phyloP scores from a whole-genome alignment of 441 rosid genomes.

The Corymbia calophylla region DNA sequence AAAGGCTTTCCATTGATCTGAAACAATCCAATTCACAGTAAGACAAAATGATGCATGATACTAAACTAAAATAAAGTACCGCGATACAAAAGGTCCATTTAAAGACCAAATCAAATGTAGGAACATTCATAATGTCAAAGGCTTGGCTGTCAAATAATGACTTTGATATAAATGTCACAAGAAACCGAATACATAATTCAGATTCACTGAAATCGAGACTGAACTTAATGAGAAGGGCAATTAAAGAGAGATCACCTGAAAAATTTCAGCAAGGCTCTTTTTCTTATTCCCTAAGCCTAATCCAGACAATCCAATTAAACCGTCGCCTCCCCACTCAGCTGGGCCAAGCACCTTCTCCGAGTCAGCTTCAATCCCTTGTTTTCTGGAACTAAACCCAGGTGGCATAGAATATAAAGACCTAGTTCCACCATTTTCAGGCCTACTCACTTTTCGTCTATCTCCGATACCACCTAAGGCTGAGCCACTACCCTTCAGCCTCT shows the following conservation, averaged over 20 bases:
- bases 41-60: not conserved
- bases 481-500: constrained; percentile 68
- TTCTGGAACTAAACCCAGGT: constrained; percentile 79
- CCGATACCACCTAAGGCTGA: constrained; percentile 71
- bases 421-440: constrained; percentile 32
- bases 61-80: not conserved
- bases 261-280: constrained; percentile 76
- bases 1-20: not conserved
- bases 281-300: constrained; percentile 70
- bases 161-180: not conserved
- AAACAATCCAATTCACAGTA: not conserved
- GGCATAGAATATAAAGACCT: constrained; percentile 71
- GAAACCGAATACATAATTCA: not conserved
- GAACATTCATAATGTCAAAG: not conserved
- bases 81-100: not conserved
- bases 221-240: not conserved
- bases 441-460: constrained; percentile 62
- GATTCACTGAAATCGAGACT: not conserved
- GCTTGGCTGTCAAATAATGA: not conserved
- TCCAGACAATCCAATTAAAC: constrained; percentile 79
- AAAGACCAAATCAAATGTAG: not conserved
- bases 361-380: constrained; percentile 42
- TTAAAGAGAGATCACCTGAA: constrained; percentile 50
- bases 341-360: constrained; percentile 30
- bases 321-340: constrained; percentile 75